Conservation (phyloP, 441 rosid genomes). For the Corymbia calophylla region DNA sequence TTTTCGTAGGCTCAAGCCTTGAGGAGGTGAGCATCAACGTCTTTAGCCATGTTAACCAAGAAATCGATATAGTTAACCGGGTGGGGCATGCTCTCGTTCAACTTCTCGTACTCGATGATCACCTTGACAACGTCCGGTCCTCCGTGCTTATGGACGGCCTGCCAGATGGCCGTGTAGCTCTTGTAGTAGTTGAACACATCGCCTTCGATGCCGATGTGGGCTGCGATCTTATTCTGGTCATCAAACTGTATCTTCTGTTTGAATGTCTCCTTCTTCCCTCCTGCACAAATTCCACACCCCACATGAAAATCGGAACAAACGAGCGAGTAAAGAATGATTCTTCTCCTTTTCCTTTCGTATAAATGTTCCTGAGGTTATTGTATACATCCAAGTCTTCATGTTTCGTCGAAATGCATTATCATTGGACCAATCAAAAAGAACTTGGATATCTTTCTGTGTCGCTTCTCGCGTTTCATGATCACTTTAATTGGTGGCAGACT, state of each 20-base stretch:
- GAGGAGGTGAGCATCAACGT: constrained; percentile 8
- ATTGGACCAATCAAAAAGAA: background rate
- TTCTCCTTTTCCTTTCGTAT: too few species aligned
- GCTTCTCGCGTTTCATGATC: background rate
- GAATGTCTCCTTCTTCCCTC: background rate
- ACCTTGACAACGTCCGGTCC: background rate
- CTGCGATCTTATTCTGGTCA: background rate
- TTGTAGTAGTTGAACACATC: background rate
- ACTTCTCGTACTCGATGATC: constrained; percentile 3
- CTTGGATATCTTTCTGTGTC: background rate
- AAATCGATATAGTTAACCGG: background rate
- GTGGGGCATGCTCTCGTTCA: background rate
- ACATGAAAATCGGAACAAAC: background rate
- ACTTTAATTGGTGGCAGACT: background rate
- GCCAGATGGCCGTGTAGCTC: background rate
- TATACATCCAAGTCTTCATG: too few species aligned
- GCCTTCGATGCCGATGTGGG: background rate
- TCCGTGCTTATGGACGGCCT: background rate
- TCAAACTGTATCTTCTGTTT: constrained; percentile 5
- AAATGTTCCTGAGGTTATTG: too few species aligned
- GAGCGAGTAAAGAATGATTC: background rate
- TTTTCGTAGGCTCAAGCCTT: background rate
- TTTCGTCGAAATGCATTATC: background rate
- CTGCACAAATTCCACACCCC: background rate
- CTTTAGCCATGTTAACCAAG: background rate